Evolutionary conservation across 345 rosid genomes (phyloP).

Genomic region (Camelina neglecta): DNA sequence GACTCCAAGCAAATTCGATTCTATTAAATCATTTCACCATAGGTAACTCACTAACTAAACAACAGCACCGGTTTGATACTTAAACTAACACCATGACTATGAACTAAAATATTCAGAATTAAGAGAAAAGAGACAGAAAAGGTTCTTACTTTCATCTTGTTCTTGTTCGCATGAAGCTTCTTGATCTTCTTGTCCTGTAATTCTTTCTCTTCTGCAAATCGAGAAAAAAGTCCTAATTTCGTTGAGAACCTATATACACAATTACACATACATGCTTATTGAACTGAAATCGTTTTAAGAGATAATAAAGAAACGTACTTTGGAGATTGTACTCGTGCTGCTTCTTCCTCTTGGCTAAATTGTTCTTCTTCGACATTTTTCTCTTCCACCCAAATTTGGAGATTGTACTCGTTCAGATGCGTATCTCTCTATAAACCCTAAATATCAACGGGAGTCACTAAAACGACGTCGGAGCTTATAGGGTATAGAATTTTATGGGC

Average conservation of each 20-base stretch:
- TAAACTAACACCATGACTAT: not conserved
- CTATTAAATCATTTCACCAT: not conserved
- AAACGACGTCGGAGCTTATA: not conserved
- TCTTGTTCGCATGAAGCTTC: slow-evolving; percentile 86
- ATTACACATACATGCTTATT: not conserved
- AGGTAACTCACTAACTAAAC: not conserved
- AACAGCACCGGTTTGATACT: not conserved
- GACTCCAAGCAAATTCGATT: not conserved
- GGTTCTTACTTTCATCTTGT: slow-evolving; percentile 81
- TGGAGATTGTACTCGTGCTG: slow-evolving; percentile 87
- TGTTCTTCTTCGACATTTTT: slow-evolving; percentile 95
- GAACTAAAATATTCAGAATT: not conserved
- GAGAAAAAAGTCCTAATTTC: not conserved
- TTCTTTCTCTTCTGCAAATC: slow-evolving; percentile 73
- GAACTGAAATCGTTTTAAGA: not conserved
- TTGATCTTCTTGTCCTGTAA: slow-evolving; percentile 63
- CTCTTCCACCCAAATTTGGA: not conserved
- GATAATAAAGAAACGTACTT: slow-evolving; percentile 47
- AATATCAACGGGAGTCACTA: not conserved
- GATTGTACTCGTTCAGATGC: not conserved
- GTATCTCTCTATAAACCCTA: slow-evolving; percentile 33
- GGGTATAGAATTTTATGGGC: not conserved
- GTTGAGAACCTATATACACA: slow-evolving; percentile 5
- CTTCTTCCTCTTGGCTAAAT: slow-evolving; percentile 72
- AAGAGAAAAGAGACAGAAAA: slow-evolving; percentile 19